These are phyloP conservation scores for Aurifilum marmelostoma DNA, from an alignment of 2,329 filamentous ascomycete genomes.

Conservation along the genomic window DNA sequence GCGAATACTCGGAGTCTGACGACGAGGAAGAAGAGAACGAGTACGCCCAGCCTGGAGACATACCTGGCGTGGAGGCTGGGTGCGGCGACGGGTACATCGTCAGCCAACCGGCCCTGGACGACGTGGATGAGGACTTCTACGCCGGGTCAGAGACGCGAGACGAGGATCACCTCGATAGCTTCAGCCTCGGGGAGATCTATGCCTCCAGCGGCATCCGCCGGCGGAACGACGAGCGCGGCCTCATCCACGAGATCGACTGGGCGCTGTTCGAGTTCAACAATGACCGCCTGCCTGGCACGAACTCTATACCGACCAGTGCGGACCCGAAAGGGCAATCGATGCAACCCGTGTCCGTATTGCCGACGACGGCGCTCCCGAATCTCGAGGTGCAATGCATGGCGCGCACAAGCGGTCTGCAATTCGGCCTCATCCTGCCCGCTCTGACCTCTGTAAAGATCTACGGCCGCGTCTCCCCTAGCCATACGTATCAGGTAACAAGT, in stretches of 20 bases:
- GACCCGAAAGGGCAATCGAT: constrained; percentile 40
- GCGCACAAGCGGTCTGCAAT: constrained; percentile 81
- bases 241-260: constrained; percentile 95
- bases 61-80: constrained; percentile 74
- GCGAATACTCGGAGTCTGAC: constrained; percentile 50
- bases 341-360: constrained; percentile 62
- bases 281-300: constrained; percentile 71
- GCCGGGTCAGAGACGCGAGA: constrained; percentile 71
- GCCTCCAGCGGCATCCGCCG: constrained; percentile 89
- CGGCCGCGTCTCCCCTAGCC: constrained; percentile 78
- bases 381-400: constrained; percentile 86
- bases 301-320: constrained; percentile 60
- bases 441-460: constrained; percentile 87
- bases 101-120: constrained; percentile 89
- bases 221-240: constrained; percentile 66
- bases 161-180: constrained; percentile 81
- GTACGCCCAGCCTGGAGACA: constrained; percentile 71
- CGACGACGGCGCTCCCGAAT: constrained; percentile 67
- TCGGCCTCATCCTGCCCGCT: constrained; percentile 74
- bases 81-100: constrained; percentile 79
- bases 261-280: constrained; percentile 81
- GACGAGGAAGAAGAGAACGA: constrained; percentile 53
- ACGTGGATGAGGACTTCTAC: constrained; percentile 82
- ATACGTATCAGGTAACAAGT: constrained; percentile 65
- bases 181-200: constrained; percentile 80